A percentile compares a stretch with the other conserved stretches of the same genome.
These are phyloP conservation scores for Mortierella polycephala DNA, from an alignment of 371 early-diverging fungal genomes.

Conservation along the genomic window DNA sequence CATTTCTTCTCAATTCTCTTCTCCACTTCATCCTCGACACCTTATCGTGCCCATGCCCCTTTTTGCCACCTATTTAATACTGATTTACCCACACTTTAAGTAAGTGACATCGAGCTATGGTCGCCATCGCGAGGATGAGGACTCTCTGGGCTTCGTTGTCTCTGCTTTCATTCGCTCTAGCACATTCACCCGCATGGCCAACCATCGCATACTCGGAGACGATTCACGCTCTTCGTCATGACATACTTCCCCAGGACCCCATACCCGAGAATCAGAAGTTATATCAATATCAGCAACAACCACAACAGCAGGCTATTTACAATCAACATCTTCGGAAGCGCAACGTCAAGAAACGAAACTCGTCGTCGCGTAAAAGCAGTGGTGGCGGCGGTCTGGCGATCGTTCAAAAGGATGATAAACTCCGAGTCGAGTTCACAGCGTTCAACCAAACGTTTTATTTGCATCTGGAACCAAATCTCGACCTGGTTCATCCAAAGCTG, in stretches of 20 bases:
- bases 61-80: too few species aligned
- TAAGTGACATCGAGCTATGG: not conserved
- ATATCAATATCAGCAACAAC: too few species aligned
- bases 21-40: too few species aligned
- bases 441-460: slow-evolving; percentile 75
- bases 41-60: too few species aligned
- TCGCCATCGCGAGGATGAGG: not conserved
- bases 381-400: not conserved
- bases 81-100: too few species aligned
- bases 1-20: too few species aligned
- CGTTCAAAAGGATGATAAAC: slow-evolving; percentile 59
- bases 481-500: slow-evolving; percentile 76
- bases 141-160: not conserved
- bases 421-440: slow-evolving; percentile 68
- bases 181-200: slow-evolving; percentile 17
- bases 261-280: not conserved
- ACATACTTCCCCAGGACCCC: slow-evolving; percentile 14
- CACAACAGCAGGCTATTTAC: too few species aligned
- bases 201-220: slow-evolving; percentile 24
- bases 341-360: not conserved
- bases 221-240: slow-evolving; percentile 19
- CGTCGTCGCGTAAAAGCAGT: not conserved
- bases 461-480: slow-evolving; percentile 73
- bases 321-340: not conserved
- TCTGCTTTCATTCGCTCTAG: not conserved